Base-by-base conservation (phyloP, 345 rosid species). In the Odontarrhena argentea region DNA sequence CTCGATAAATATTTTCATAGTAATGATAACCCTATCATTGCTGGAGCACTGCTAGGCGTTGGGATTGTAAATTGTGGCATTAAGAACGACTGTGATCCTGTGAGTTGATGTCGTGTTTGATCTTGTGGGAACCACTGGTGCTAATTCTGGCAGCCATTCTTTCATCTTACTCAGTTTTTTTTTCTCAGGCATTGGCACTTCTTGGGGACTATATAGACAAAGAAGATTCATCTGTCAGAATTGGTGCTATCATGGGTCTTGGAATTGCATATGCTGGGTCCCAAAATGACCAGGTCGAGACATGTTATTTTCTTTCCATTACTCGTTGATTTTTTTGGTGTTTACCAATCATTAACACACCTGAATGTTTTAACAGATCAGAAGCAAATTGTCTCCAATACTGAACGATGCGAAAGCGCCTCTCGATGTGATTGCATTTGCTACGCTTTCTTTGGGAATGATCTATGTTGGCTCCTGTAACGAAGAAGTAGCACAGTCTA, bases 161-260 rank as follows among this genome's bases (percentile, higher is more conserved):
- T 40, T 43, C 41, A 61, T 65, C 76, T 68, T 43, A 73, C 72
- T 18, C 62, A n/a, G 51, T 55, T 65, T 70, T 18, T 59, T 42
- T 62, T 79, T 71, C 44, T 70, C 76, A 91, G 96, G 99, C 97
- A 58, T 70, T 95, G 57, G 99, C 98, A 24, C 93, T 95, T 67
- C 80, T 95, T 22, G 83, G 77, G 65, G 98, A 95, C 38, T 86
- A 85, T 46, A 49, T 86, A 4, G 82, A 76, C 76, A 89, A 77
- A 76, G 98, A 91, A 76, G 99, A 95, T 74, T 60, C 98, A 60
- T 83, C 85, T 24, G 74, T 91, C 51, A 76, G 96, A 73, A 91
- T 95, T 63, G 99, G 97, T 73, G 97, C 96, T 58, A 91, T 95
- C 67, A 89, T 95, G 87, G 99, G 99, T 51, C 79, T 91, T 49